Conservation (phyloP, 2,329 filamentous ascomycete species). For the Verticillium nubilum region DNA sequence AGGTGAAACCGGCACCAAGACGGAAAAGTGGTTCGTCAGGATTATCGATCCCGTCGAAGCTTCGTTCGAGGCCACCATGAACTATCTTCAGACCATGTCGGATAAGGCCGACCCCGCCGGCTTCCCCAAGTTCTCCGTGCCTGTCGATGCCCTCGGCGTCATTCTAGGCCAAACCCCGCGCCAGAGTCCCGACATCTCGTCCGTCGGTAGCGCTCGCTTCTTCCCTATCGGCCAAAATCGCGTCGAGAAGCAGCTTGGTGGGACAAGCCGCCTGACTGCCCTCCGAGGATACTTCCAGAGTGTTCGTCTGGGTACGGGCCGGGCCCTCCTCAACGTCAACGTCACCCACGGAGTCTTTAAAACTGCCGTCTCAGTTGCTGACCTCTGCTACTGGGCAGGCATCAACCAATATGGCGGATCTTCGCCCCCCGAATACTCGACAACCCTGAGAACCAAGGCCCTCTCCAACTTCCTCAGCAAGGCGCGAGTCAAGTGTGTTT, state of each 20-base stretch:
- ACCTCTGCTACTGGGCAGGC: conserved; percentile 8
- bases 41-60: conserved; percentile 34
- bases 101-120: conserved; percentile 22
- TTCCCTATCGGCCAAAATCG: conserved; percentile 34
- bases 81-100: conserved; percentile 38
- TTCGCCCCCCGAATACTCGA: background rate
- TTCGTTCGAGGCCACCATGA: conserved; percentile 32
- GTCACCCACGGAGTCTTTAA: conserved; percentile 50
- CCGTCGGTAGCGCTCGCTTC: conserved; percentile 42
- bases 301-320: conserved; percentile 45
- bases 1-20: conserved; percentile 20
- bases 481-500: conserved; percentile 29
- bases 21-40: conserved; percentile 32
- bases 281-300: conserved; percentile 53
- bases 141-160: conserved; percentile 46
- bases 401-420: conserved; percentile 8
- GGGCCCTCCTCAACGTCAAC: conserved; percentile 50
- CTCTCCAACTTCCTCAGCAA: conserved; percentile 32
- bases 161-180: conserved; percentile 35
- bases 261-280: conserved; percentile 28
- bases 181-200: conserved; percentile 25
- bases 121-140: conserved; percentile 44
- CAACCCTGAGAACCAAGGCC: conserved; percentile 13
- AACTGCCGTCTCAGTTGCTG: conserved; percentile 24
- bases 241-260: conserved; percentile 20